phyloP scores from a whole-genome alignment of 805 yeast genomes.

The Candida taoyuanica region DNA sequence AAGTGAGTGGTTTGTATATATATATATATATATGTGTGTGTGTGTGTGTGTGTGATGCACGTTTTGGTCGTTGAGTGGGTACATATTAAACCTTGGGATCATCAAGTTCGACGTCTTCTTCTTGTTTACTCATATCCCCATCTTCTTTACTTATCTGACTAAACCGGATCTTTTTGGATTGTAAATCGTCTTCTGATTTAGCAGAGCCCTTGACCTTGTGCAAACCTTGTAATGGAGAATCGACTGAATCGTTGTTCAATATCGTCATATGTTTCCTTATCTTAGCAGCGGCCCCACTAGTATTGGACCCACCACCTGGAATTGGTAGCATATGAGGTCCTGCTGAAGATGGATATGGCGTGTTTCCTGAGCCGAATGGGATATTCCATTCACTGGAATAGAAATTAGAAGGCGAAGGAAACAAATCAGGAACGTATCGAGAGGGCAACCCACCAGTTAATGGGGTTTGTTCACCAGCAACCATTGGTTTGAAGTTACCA shows the following conservation, averaged over 20 bases:
- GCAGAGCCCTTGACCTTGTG: slow-evolving; percentile 4
- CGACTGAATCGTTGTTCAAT: slow-evolving; percentile 11
- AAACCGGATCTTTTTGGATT: slow-evolving; percentile 12
- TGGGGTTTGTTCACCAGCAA: slow-evolving; percentile 62
- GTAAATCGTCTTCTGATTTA: not conserved
- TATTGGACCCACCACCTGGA: slow-evolving; percentile 4
- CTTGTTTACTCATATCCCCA: not conserved
- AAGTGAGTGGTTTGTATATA: too few species aligned
- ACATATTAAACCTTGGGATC: too few species aligned
- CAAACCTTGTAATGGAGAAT: slow-evolving; percentile 18
- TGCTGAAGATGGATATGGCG: slow-evolving; percentile 35
- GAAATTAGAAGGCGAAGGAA: slow-evolving; percentile 78
- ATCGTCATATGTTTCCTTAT: slow-evolving; percentile 9
- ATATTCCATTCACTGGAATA: slow-evolving; percentile 58
- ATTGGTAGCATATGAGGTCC: slow-evolving; percentile 20
- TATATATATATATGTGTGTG: too few species aligned
- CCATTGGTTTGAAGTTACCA: slow-evolving; percentile 22
- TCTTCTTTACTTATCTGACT: not conserved
- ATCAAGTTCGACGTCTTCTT: not conserved
- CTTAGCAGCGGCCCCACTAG: slow-evolving; percentile 2
- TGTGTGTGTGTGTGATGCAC: too few species aligned
- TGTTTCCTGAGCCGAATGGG: slow-evolving; percentile 38
- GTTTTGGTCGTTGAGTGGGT: too few species aligned
- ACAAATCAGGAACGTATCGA: slow-evolving; percentile 63
- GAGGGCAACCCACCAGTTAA: slow-evolving; percentile 65